A percentile compares a stretch with the other conserved stretches of the same genome.
Evolutionary conservation across 179 eudicot genomes (phyloP).

Genomic region (Gypsophila paniculata): DNA sequence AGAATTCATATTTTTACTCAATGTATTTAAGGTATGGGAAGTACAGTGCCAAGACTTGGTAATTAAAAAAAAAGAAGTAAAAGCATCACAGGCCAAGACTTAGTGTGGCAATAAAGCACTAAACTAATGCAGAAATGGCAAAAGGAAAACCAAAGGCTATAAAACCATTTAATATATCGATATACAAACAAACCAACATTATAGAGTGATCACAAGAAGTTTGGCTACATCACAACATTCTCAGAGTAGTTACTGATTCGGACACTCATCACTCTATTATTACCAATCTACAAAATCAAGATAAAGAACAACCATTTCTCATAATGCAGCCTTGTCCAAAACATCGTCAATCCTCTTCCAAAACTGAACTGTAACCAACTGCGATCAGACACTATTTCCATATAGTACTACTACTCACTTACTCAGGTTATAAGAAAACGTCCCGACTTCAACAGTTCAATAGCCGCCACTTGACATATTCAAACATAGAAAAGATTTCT

Average conservation of each 20-base stretch:
- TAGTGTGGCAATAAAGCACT: not conserved
- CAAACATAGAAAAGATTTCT: too few relatives aligned
- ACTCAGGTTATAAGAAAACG: not conserved
- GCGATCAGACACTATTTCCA: not conserved
- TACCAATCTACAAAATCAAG: too few relatives aligned
- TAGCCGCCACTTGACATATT: not conserved
- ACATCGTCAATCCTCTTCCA: not conserved
- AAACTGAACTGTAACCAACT: not conserved
- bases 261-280: too few relatives aligned
- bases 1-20: not conserved
- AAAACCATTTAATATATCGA: not conserved
- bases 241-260: not conserved
- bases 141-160: not conserved
- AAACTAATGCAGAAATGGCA: not conserved
- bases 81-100: not conserved
- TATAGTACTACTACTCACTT: not conserved
- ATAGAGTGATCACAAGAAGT: not conserved
- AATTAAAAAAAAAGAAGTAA: not conserved
- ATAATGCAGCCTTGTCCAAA: not conserved
- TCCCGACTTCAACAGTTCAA: not conserved
- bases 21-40: not conserved
- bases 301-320: not conserved
- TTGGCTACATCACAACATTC: constrained; percentile 7
- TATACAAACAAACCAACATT: not conserved
- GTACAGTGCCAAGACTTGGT: not conserved